Evolutionary conservation across 345 rosid species (phyloP).

Genomic region (Viola odorata): DNA sequence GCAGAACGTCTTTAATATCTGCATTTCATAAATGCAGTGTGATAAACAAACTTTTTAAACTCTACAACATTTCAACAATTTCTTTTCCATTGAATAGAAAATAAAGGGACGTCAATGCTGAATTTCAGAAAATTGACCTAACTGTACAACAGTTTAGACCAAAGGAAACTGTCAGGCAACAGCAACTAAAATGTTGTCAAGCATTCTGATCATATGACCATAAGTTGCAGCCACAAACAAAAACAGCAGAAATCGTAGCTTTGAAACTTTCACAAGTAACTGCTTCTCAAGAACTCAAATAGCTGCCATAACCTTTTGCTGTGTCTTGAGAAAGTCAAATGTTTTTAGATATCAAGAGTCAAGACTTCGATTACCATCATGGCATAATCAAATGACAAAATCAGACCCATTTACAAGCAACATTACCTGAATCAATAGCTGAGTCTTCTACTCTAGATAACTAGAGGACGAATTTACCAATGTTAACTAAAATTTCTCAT

Average conservation of each 20-base stretch:
- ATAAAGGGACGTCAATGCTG: too few relatives aligned
- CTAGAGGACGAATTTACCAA: slow-evolving; percentile 6
- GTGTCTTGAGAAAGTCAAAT: slow-evolving; percentile 7
- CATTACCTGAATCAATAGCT: slow-evolving; percentile 7
- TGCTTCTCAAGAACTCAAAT: slow-evolving; percentile 9
- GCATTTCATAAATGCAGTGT: too few relatives aligned
- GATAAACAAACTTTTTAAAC: background rate
- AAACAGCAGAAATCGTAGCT: slow-evolving; percentile 10
- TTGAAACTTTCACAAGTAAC: background rate
- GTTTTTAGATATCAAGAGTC: slow-evolving; percentile 1
- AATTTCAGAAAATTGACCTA: too few relatives aligned
- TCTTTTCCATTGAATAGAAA: background rate
- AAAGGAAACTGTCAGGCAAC: slow-evolving; percentile 2
- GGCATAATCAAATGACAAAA: slow-evolving; percentile 4
- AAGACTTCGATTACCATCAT: slow-evolving; percentile 3
- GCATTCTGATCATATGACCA: slow-evolving; percentile 18
- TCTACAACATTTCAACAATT: background rate
- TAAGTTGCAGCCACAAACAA: slow-evolving; percentile 1
- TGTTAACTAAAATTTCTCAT: slow-evolving; percentile 13
- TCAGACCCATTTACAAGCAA: background rate
- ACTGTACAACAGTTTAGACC: background rate
- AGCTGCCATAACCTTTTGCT: slow-evolving; percentile 13
- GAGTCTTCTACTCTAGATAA: slow-evolving; percentile 5
- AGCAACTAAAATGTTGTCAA: slow-evolving; percentile 2
- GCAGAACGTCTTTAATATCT: too few relatives aligned